Conservation (phyloP, 345 rosid species). For the Euphorbia tirucalli region DNA sequence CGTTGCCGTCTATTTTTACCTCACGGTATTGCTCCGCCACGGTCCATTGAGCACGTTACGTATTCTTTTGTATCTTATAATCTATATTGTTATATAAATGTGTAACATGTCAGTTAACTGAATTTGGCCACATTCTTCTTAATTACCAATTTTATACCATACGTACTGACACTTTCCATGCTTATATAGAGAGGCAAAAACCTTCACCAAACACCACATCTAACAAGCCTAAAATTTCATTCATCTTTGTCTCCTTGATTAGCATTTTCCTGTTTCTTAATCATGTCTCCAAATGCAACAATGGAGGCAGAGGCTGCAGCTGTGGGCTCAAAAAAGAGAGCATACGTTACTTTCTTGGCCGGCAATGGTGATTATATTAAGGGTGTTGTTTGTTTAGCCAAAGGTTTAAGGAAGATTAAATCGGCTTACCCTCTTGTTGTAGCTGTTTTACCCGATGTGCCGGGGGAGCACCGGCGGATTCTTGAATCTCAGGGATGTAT, state of each 20-base stretch:
- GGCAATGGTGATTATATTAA: constrained; percentile 75
- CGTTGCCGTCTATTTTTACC: too few species aligned
- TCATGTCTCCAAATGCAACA: constrained; percentile 13
- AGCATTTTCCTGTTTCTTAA: too few species aligned
- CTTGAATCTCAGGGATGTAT: constrained; percentile 64
- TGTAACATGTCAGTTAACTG: too few species aligned
- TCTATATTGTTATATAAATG: too few species aligned
- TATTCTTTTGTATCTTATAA: too few species aligned
- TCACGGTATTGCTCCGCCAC: too few species aligned
- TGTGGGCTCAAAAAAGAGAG: constrained; percentile 5
- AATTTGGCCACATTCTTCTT: too few species aligned
- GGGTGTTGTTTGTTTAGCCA: constrained; percentile 75
- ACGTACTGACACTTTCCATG: constrained; percentile 4
- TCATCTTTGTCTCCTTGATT: too few species aligned
- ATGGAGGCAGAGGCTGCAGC: background rate
- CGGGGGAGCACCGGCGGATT: constrained; percentile 62
- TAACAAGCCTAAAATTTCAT: too few species aligned
- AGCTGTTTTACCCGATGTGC: constrained; percentile 71
- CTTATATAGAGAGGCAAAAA: constrained; percentile 20
- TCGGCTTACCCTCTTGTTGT: constrained; percentile 71
- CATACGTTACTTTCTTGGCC: constrained; percentile 70
- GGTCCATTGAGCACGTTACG: too few species aligned
- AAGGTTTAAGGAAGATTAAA: constrained; percentile 67
- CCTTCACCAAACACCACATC: background rate
- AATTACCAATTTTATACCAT: background rate